phyloP scores from a whole-genome alignment of 1,284 basidiomycete genomes.

The Ustilago esculenta region DNA sequence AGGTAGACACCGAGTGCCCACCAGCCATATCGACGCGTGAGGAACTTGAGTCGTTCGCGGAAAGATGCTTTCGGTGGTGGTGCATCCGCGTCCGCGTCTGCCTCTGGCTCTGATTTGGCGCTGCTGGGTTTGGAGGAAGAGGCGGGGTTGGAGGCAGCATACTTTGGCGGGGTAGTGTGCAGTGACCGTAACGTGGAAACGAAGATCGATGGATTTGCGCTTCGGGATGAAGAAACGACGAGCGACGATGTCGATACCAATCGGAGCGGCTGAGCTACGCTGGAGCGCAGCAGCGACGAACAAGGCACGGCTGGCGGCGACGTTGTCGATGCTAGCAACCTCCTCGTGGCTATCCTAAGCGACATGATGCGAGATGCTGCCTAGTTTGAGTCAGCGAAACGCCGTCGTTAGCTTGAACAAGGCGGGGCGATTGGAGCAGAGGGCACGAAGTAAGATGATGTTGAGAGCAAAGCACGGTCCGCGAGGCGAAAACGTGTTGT shows the following conservation, averaged over 20 bases:
- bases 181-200: not conserved
- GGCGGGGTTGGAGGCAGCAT: too few species aligned
- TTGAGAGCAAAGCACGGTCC: too few species aligned
- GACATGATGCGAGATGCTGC: constrained; percentile 16
- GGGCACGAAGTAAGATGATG: not conserved
- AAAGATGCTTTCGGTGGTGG: constrained; percentile 41
- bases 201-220: not conserved
- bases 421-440: too few species aligned
- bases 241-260: too few species aligned
- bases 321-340: not conserved
- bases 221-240: too few species aligned
- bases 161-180: not conserved
- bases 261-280: too few species aligned
- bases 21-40: constrained; percentile 64
- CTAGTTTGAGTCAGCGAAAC: too few species aligned
- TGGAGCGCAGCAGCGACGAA: too few species aligned
- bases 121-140: too few species aligned
- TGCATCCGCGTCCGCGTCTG: constrained; percentile 10
- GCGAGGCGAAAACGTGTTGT: not conserved
- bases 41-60: constrained; percentile 52
- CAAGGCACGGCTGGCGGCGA: not conserved
- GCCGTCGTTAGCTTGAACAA: too few species aligned
- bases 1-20: constrained; percentile 65
- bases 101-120: constrained; percentile 1
- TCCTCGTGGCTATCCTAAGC: constrained; percentile 7